These are phyloP conservation scores for Botrytis hyacinthi DNA, from an alignment of 2,329 filamentous ascomycete species.

Conservation along the genomic window DNA sequence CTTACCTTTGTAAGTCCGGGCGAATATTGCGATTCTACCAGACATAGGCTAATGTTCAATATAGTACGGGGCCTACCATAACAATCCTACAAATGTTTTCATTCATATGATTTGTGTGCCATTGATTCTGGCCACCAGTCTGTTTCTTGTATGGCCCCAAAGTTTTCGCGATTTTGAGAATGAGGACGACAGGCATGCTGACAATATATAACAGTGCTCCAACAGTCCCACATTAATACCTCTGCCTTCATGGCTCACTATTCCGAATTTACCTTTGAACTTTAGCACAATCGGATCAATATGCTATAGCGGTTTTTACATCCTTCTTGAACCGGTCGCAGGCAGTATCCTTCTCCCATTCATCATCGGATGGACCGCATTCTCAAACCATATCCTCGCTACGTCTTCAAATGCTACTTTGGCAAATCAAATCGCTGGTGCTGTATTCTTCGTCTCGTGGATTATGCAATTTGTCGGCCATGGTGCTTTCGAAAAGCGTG, in stretches of 20 bases:
- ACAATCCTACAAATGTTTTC: conserved; percentile 70
- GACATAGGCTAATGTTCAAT: conserved; percentile 24
- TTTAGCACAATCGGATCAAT: conserved; percentile 63
- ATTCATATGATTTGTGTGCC: conserved; percentile 83
- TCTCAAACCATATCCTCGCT: conserved; percentile 62
- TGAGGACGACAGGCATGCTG: conserved; percentile 23
- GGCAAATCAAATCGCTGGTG: conserved; percentile 58
- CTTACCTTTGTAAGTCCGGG: conserved; percentile 68
- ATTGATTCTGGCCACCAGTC: conserved; percentile 66
- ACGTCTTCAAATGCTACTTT: conserved; percentile 48
- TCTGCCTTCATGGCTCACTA: conserved; percentile 64
- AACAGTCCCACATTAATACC: conserved; percentile 63
- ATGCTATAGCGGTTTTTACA: conserved; percentile 75
- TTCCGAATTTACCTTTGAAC: conserved; percentile 66
- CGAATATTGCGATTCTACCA: neutral
- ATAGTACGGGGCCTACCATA: conserved; percentile 82
- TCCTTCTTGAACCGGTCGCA: conserved; percentile 91
- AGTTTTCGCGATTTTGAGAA: neutral
- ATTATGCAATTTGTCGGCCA: conserved; percentile 89
- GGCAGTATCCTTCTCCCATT: conserved; percentile 74
- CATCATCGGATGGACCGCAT: conserved; percentile 72
- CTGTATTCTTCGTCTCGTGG: conserved; percentile 74
- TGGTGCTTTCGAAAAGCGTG: conserved; percentile 81
- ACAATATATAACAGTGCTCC: conserved; percentile 48
- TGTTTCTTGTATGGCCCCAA: conserved; percentile 59